Evolutionary conservation across 352 stramenopile genomes (phyloP), one percentile per base, ranked within the genome.

Genomic region (Phytophthora melonis): DNA sequence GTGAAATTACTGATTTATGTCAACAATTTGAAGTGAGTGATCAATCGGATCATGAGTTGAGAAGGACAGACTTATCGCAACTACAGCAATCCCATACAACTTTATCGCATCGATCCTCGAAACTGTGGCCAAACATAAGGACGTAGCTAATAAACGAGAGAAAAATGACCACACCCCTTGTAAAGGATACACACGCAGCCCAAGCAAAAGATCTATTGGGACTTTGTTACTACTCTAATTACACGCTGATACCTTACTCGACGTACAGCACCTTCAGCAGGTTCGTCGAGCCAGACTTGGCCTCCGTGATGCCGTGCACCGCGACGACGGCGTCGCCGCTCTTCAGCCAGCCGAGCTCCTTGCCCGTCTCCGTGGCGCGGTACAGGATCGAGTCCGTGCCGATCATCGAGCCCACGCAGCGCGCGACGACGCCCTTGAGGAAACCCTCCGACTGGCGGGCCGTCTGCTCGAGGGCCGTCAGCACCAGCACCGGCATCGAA

Each of bases 261-360:
- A 92, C 86, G 71, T 86, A 88, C 53, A 94, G 83, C 61, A 98
- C 90, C 81, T 95, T 95, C 61, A 97, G 79, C 85, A 94, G 94
- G 81, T 97, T 97, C 74, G 90, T 97, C 54, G 88, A 93, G 49
- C 91, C 91, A 34, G 90, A 77, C 61, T 77, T 83, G 14, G 89
- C 91, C 68, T 97, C 91, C 70, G 90, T 78, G 77, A 93, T 92
- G 49, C 91, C 91, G 81, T 97, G 89, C 56, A 97, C 89, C 21
- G 85, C 88, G 0, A 97, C 91, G 23, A 97, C 86, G 23, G 89
- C 82, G 76, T 97, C 92, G 54, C 91, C 91, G 59, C 78, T 85
- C 77, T 97, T 84, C 73, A 97, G 89, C 87, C 88, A 97, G 52
- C 88, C 89, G 52, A 83, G 83, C 72, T 95, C 72, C 74, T 96